A percentile compares a stretch with the other conserved stretches of the same genome.
Evolutionary conservation across 164 flowering plant species (phyloP).

Genomic region (Liquidambar formosana): DNA sequence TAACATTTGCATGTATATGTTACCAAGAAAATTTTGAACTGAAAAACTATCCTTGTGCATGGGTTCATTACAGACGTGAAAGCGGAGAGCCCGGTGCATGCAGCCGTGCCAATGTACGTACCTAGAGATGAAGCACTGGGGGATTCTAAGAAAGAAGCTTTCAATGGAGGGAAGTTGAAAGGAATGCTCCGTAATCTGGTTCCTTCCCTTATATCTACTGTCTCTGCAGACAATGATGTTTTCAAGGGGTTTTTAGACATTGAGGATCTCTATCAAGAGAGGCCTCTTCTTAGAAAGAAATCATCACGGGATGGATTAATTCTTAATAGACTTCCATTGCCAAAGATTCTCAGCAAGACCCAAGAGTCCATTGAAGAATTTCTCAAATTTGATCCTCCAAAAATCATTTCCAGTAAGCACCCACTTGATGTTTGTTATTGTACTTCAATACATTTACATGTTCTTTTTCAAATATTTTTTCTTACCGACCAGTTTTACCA

Average conservation of each 20-base stretch:
- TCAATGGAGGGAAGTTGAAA: conserved; percentile 9
- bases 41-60: neutral
- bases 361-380: neutral
- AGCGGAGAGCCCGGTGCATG: neutral
- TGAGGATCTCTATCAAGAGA: conserved; percentile 5
- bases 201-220: neutral
- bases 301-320: neutral
- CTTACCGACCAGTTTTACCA: too few relatives aligned
- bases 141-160: conserved; percentile 8
- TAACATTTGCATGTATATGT: too few relatives aligned
- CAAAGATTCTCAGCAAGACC: neutral
- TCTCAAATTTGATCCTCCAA: conserved; percentile 21
- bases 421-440: too few relatives aligned
- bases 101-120: conserved; percentile 8
- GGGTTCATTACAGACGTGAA: neutral
- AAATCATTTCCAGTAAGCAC: conserved; percentile 8
- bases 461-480: too few relatives aligned
- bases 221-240: neutral
- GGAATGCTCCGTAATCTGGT: conserved; percentile 11
- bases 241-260: neutral
- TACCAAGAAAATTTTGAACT: too few relatives aligned
- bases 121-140: conserved; percentile 21
- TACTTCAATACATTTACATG: too few relatives aligned
- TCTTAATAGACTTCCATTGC: conserved; percentile 1
- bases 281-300: neutral